These are phyloP conservation scores for Hypoxylon crocopeplum DNA, from an alignment of 495 filamentous ascomycete genomes.

Conservation along the genomic window DNA sequence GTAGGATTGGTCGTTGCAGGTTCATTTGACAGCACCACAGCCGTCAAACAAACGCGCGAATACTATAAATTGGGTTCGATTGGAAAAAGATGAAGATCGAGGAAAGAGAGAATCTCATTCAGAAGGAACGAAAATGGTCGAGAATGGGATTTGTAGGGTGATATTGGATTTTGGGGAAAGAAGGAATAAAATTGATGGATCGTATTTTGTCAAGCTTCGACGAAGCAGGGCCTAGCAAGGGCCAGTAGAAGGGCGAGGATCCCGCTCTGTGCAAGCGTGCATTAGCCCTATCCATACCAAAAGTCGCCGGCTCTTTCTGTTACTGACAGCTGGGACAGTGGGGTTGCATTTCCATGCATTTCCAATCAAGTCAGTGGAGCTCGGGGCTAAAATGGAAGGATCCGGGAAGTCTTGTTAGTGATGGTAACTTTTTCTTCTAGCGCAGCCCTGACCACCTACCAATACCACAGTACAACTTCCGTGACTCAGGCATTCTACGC, in stretches of 20 bases:
- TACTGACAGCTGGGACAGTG: slow-evolving; percentile 13
- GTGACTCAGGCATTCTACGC: no score
- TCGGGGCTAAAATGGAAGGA: slow-evolving; percentile 24
- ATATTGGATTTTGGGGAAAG: slow-evolving; percentile 24
- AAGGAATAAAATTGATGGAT: slow-evolving; percentile 18
- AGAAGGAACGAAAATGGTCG: slow-evolving; percentile 19
- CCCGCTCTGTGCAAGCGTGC: slow-evolving; percentile 17
- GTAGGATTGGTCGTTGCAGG: slow-evolving; percentile 61
- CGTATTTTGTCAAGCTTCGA: neutral
- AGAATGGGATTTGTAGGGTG: slow-evolving; percentile 25
- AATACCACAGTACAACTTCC: no score
- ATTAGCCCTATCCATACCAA: slow-evolving; percentile 30
- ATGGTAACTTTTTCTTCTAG: no score
- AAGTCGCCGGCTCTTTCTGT: slow-evolving; percentile 16
- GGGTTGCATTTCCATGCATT: slow-evolving; percentile 34
- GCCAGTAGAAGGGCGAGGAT: neutral
- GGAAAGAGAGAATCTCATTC: slow-evolving; percentile 9
- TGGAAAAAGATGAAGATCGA: slow-evolving; percentile 28
- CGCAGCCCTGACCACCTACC: no score
- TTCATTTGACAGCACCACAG: slow-evolving; percentile 71
- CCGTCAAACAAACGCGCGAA: slow-evolving; percentile 70
- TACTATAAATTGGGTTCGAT: slow-evolving; percentile 32
- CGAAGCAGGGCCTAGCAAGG: neutral
- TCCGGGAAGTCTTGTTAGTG: slow-evolving; percentile 6
- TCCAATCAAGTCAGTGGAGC: slow-evolving; percentile 33